Conservation (phyloP, 176 grass and related monocot species). For the Cymbopogon citratus region DNA sequence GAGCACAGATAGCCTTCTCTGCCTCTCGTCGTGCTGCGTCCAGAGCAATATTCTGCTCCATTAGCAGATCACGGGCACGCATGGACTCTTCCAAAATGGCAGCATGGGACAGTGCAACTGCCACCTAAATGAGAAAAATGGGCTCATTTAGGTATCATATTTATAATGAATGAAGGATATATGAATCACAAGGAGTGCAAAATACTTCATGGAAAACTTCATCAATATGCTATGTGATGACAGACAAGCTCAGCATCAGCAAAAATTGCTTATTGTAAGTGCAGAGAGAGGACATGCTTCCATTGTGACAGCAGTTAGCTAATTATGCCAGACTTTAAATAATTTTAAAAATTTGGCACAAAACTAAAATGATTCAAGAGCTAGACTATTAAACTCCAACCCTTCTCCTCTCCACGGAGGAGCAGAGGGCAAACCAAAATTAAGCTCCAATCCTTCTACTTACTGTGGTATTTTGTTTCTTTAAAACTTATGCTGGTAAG, state of each 20-base stretch:
- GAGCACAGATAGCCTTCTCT: slow-evolving; percentile 83
- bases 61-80: slow-evolving; percentile 69
- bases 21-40: slow-evolving; percentile 67
- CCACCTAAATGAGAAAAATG: slow-evolving; percentile 55
- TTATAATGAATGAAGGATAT: slow-evolving; percentile 3
- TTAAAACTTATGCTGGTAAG: no score
- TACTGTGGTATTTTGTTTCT: background rate
- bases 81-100: slow-evolving; percentile 95
- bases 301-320: background rate
- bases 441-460: background rate
- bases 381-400: background rate
- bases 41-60: slow-evolving; percentile 93
- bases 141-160: background rate
- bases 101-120: slow-evolving; percentile 91
- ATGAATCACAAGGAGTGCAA: background rate
- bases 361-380: background rate
- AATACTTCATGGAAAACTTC: slow-evolving; percentile 8
- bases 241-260: background rate
- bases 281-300: background rate
- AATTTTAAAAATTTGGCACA: background rate
- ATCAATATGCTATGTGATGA: background rate
- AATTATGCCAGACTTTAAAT: background rate
- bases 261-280: background rate
- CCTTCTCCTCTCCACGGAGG: background rate
- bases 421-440: background rate